Evolutionary conservation across 805 yeast species (phyloP).

Genomic region (Pichia cabralensis): DNA sequence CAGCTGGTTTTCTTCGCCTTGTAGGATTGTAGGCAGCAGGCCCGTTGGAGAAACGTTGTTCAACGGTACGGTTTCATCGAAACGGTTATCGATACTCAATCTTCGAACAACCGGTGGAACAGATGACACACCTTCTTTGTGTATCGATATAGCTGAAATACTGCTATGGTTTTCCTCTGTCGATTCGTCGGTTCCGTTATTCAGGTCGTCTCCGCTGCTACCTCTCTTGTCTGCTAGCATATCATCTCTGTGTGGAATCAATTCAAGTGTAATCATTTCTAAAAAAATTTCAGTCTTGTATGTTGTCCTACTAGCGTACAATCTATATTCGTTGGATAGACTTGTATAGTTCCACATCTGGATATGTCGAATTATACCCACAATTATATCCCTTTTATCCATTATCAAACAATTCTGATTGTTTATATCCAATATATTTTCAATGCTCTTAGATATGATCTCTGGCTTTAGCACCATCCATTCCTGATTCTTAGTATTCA

Average conservation of each 20-base stretch:
- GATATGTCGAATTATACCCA: constrained; percentile 72
- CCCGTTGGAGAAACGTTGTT: background rate
- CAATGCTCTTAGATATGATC: constrained; percentile 56
- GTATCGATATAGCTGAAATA: no score
- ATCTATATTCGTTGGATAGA: constrained; percentile 74
- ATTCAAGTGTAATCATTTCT: constrained; percentile 56
- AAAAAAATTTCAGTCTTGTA: constrained; percentile 76
- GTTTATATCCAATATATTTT: constrained; percentile 48
- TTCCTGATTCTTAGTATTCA: constrained; percentile 26
- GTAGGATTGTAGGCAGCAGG: no score
- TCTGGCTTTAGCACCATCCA: constrained; percentile 72
- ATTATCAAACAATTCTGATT: constrained; percentile 65
- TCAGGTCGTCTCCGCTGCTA: no score
- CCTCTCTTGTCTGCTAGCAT: no score
- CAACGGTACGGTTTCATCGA: no score
- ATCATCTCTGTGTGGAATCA: constrained; percentile 31
- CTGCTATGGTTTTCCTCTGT: no score
- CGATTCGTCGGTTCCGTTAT: no score
- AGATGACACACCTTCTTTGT: no score
- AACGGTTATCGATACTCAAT: no score
- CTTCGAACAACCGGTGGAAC: no score
- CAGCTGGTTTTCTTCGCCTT: no score
- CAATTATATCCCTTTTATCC: constrained; percentile 69
- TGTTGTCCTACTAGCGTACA: constrained; percentile 60
- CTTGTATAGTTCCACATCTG: constrained; percentile 87